Conservation (phyloP, 2,329 filamentous ascomycete genomes). For the Podosphaera xanthii region DNA sequence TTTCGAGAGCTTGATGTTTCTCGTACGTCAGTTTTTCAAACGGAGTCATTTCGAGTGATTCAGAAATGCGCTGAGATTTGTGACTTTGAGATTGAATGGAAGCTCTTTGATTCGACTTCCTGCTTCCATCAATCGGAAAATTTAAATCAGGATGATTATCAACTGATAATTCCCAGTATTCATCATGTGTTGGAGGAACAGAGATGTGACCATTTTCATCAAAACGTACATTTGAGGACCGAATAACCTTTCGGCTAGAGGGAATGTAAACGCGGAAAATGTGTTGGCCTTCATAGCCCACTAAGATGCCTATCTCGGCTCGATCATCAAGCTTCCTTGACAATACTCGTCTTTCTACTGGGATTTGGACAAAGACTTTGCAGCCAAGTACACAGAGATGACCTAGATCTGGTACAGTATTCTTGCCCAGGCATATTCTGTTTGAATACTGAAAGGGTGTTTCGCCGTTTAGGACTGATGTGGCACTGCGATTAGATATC, state of each 20-base stretch:
- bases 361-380: not conserved
- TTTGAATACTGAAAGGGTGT: not conserved
- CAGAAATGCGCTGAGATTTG: not conserved
- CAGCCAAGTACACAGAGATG: not conserved
- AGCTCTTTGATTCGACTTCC: not conserved
- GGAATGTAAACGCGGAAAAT: no score
- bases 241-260: not conserved
- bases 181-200: not conserved
- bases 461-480: not conserved
- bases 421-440: no score
- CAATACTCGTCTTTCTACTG: not conserved
- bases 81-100: conserved; percentile 1
- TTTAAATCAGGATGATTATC: not conserved
- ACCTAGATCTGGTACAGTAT: no score
- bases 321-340: no score
- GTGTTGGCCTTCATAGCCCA: no score
- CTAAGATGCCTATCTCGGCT: no score
- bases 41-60: not conserved
- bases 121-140: not conserved
- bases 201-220: not conserved
- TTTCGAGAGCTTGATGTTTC: not conserved
- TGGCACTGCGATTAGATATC: not conserved
- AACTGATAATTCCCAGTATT: not conserved
- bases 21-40: no score
- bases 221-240: not conserved